Percentiles rank a stretch among this genome's conserved stretches.
These are phyloP conservation scores for Agrocybe praecox DNA, from an alignment of 768 basidiomycete species.

Conservation along the genomic window DNA sequence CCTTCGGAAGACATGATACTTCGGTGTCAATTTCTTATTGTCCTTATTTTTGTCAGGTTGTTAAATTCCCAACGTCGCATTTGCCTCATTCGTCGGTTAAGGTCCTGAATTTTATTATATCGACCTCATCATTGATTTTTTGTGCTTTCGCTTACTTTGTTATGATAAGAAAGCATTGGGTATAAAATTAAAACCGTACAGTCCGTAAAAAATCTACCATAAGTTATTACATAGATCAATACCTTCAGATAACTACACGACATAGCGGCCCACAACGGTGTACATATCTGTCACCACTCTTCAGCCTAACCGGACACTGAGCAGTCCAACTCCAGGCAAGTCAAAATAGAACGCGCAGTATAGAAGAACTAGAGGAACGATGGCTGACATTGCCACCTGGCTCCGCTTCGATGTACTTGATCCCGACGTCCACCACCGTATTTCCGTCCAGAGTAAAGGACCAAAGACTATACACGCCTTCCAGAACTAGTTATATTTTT, in stretches of 20 bases:
- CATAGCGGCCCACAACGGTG: neutral
- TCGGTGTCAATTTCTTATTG: constrained; percentile 13
- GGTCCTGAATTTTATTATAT: too few relatives aligned
- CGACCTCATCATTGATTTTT: too few relatives aligned
- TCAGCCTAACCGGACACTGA: neutral
- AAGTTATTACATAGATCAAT: too few relatives aligned
- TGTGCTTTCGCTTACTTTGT: too few relatives aligned
- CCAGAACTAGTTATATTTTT: constrained; percentile 67
- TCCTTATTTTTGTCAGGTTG: neutral
- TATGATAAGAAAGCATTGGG: too few relatives aligned
- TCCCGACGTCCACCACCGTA: constrained; percentile 67
- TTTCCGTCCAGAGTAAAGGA: constrained; percentile 87
- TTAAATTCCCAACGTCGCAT: too few relatives aligned
- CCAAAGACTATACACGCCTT: constrained; percentile 89
- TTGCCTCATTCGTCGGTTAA: too few relatives aligned
- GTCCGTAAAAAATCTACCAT: too few relatives aligned
- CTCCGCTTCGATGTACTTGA: constrained; percentile 22
- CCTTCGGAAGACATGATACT: constrained; percentile 26
- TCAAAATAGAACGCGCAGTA: constrained; percentile 15
- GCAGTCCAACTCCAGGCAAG: constrained; percentile 5
- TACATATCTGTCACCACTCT: neutral
- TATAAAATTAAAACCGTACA: neutral
- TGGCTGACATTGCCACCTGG: constrained; percentile 15
- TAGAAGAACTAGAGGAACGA: constrained; percentile 20
- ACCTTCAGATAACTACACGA: too few relatives aligned